Base-by-base conservation (phyloP, 202 grass and related monocot species). In the Eragrostis tef region DNA sequence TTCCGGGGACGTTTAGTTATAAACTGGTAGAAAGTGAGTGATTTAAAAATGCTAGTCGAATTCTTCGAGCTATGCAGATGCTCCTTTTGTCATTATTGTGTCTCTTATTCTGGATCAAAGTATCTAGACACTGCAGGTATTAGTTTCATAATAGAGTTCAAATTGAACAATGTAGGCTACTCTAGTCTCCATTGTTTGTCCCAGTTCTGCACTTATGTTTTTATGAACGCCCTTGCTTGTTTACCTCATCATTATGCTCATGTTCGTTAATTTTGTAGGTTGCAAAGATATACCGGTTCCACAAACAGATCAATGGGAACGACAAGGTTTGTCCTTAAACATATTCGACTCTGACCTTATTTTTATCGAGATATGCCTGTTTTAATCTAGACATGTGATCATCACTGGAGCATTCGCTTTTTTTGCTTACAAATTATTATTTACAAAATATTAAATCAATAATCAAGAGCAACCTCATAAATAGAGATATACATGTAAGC, bases 271-370 rank as follows among this genome's bases (percentile, higher is more conserved):
- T 31, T 84, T 84, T 82, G 75, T 67, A 93, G 90, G 90, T 93
- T 31, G 81, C 84, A 13, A 92, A 90, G 83, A 86, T 96, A 73
- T 93, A 93, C 8, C 74, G 90, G 71, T 96, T 93, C 53, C 84
- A 83, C 72, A 93, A 81, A 70, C 88, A 96, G 70, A 39, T 85
- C 5, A 84, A 79, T 87, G 90, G 90, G 14, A 96, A 93, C 0
- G 88, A 93, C 62, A 87, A 96, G 90, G 93, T 96, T 80, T 82
- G 78, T 10, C 21, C 41, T 7, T 4, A 1, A 14, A 42, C 41
- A 6, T 43, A 80, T 73, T 26, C 34, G 19, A 34, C 42, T 51
- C 7, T 3, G 0, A 3, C 43, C 14, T 3, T 19, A 17, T 44
- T 65, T 61, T 13, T 5, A 39, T 39, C 5, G 2, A 39, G 34